A percentile compares a stretch with the other conserved stretches of the same genome.
Conservation (phyloP, 2,329 filamentous ascomycete species). For the Ceratocystis papillata region DNA sequence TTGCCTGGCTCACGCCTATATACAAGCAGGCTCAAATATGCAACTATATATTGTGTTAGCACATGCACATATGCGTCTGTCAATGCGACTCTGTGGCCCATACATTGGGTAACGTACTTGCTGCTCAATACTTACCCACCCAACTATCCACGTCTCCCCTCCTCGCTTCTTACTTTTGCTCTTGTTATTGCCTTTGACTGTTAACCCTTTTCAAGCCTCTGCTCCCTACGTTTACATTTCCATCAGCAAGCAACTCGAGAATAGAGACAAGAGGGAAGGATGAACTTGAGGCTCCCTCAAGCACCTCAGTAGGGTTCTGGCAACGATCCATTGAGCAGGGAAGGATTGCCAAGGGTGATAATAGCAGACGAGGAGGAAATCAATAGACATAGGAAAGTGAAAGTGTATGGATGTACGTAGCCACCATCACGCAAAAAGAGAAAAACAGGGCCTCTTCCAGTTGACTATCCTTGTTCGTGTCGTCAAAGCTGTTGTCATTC, state of each 20-base stretch:
- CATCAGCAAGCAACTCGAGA: background rate
- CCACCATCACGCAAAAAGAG: background rate
- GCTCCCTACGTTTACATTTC: background rate
- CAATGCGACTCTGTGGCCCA: no score
- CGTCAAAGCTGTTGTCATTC: conserved; percentile 1
- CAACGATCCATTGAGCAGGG: background rate
- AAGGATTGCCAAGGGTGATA: background rate
- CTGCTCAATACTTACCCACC: no score
- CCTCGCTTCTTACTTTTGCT: background rate
- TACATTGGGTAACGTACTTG: no score
- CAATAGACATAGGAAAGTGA: background rate
- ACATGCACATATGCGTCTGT: no score
- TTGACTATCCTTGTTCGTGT: background rate
- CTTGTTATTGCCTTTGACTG: background rate
- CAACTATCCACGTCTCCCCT: no score
- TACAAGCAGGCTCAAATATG: no score
- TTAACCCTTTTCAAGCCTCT: background rate
- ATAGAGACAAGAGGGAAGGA: conserved; percentile 14
- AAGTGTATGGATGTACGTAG: background rate
- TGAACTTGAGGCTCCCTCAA: conserved; percentile 3
- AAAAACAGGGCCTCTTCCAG: background rate
- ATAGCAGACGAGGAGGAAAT: background rate
- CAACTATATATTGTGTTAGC: no score
- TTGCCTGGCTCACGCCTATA: no score
- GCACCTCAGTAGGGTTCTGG: background rate